Evolutionary conservation across 805 yeast genomes (phyloP).

Genomic region (Wickerhamomyces sydowiorum): DNA sequence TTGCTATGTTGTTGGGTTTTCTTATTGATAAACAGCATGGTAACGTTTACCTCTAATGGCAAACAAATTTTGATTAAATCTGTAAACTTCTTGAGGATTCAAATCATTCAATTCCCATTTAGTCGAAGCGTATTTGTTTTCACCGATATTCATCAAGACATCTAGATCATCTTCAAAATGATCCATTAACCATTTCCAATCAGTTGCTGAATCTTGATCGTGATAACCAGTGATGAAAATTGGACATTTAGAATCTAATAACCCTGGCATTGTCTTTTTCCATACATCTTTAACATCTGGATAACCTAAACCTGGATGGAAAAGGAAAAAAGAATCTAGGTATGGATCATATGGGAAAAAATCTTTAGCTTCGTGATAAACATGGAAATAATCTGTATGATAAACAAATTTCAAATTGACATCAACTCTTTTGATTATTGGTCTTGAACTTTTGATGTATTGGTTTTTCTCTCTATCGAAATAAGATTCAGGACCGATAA

Average conservation of each 20-base stretch:
- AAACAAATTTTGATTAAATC: constrained; percentile 82
- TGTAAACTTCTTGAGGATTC: constrained; percentile 90
- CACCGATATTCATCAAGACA: constrained; percentile 65
- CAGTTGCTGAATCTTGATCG: constrained; percentile 62
- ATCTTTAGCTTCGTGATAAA: constrained; percentile 85
- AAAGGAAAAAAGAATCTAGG: constrained; percentile 83
- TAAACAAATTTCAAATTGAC: constrained; percentile 66
- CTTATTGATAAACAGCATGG: constrained; percentile 58
- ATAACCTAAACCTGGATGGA: constrained; percentile 92
- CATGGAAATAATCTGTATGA: constrained; percentile 91
- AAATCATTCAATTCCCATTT: constrained; percentile 93
- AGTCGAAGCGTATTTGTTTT: constrained; percentile 75
- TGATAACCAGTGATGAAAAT: constrained; percentile 88
- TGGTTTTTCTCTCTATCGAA: constrained; percentile 67
- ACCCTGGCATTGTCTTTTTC: constrained; percentile 79
- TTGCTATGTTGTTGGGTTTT: not conserved
- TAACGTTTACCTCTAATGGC: constrained; percentile 96
- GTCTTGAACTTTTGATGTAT: constrained; percentile 51
- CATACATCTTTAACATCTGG: constrained; percentile 75
- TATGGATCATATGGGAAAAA: constrained; percentile 98
- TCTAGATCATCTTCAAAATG: constrained; percentile 75
- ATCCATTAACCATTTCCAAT: constrained; percentile 61
- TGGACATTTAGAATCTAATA: constrained; percentile 91
- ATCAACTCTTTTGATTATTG: constrained; percentile 71
- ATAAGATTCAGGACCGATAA: constrained; percentile 89